phyloP scores from a whole-genome alignment of 495 filamentous ascomycete species.

The Cairneyella variabilis region DNA sequence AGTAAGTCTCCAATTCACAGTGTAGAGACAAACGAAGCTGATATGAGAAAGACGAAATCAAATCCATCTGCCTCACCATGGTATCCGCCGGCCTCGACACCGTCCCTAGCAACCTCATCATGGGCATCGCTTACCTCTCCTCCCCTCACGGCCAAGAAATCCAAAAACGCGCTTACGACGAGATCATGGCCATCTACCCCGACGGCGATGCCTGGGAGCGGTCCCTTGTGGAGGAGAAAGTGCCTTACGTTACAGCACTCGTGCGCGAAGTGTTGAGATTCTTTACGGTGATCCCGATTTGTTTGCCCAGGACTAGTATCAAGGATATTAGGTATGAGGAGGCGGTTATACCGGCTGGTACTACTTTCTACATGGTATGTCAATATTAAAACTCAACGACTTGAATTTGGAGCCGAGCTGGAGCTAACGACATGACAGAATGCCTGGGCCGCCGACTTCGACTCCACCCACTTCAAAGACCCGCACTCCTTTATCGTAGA shows the following conservation, averaged over 20 bases:
- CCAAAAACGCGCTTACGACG: conserved; percentile 58
- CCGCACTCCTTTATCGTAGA: conserved; percentile 57
- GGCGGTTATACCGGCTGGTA: conserved; percentile 57
- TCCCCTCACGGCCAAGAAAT: conserved; percentile 57
- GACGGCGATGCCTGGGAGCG: conserved; percentile 61
- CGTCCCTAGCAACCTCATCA: conserved; percentile 64
- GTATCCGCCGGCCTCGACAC: conserved; percentile 70
- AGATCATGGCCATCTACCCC: conserved; percentile 62
- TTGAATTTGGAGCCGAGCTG: too few relatives aligned
- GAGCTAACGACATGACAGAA: too few relatives aligned
- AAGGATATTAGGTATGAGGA: conserved; percentile 61
- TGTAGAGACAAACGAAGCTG: not conserved
- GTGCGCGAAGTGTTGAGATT: conserved; percentile 68
- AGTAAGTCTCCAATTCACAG: conserved; percentile 31
- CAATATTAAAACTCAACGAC: too few relatives aligned
- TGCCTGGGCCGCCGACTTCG: conserved; percentile 67
- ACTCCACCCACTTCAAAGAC: conserved; percentile 59
- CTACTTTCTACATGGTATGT: conserved; percentile 60
- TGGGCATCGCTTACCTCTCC: conserved; percentile 69
- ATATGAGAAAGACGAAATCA: conserved; percentile 53
- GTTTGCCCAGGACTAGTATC: conserved; percentile 59
- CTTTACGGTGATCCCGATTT: conserved; percentile 73
- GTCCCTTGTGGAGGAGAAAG: conserved; percentile 64
- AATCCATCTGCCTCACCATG: conserved; percentile 73
- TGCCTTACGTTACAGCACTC: conserved; percentile 65